These are phyloP conservation scores for Hymenoscyphus scutula DNA, from an alignment of 2,329 filamentous ascomycete genomes.

Conservation along the genomic window DNA sequence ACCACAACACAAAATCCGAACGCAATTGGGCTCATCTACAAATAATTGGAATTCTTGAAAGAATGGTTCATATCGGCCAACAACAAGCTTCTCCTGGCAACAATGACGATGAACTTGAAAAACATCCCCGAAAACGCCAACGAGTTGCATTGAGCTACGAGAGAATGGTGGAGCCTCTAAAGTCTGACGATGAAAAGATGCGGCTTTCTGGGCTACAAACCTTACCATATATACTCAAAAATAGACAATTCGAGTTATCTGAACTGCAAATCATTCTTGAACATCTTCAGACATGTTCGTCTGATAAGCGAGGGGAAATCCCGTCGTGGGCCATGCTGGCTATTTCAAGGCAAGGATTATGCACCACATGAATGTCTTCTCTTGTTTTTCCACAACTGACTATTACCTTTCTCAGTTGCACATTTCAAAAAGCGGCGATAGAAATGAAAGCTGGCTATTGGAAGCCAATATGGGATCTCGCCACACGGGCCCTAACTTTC, in stretches of 20 bases:
- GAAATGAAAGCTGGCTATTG: slow-evolving; percentile 51
- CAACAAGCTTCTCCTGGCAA: slow-evolving; percentile 8
- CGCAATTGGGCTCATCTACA: slow-evolving; percentile 60
- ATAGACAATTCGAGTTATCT: slow-evolving; percentile 46
- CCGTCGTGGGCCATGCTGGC: slow-evolving; percentile 83
- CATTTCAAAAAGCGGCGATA: slow-evolving; percentile 43
- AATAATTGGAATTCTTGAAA: slow-evolving; percentile 56
- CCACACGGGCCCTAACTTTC: slow-evolving; percentile 67
- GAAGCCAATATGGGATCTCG: slow-evolving; percentile 73
- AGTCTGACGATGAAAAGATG: slow-evolving; percentile 25
- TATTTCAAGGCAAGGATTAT: slow-evolving; percentile 65
- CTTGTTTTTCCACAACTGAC: slow-evolving; percentile 15
- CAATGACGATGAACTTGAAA: slow-evolving; percentile 18
- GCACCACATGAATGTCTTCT: neutral
- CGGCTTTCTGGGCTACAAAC: slow-evolving; percentile 47
- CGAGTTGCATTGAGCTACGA: slow-evolving; percentile 26
- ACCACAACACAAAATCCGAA: slow-evolving; percentile 54
- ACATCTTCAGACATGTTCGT: slow-evolving; percentile 56
- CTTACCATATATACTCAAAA: slow-evolving; percentile 49
- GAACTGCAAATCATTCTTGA: slow-evolving; percentile 56
- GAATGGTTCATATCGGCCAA: slow-evolving; percentile 26
- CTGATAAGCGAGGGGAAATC: slow-evolving; percentile 65
- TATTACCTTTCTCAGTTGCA: slow-evolving; percentile 43
- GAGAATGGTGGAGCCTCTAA: slow-evolving; percentile 30
- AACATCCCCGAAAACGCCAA: slow-evolving; percentile 35